phyloP scores from a whole-genome alignment of 2,329 filamentous ascomycete genomes.

The Tolypocladium capitatum region DNA sequence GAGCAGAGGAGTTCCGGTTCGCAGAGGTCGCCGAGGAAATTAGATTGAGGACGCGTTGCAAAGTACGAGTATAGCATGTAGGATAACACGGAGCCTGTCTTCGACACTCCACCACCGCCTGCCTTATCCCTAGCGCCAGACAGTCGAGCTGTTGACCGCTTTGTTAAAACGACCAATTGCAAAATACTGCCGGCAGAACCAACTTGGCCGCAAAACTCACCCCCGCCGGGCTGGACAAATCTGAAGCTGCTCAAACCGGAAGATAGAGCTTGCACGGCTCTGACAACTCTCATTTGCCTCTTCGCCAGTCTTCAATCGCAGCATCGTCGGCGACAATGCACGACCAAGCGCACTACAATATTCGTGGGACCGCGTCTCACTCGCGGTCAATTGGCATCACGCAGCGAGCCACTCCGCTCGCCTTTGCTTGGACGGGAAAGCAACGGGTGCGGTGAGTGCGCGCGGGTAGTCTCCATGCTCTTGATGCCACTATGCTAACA shows the following conservation, averaged over 20 bases:
- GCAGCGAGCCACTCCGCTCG: conserved; percentile 23
- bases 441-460: conserved; percentile 23
- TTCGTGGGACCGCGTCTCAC: conserved; percentile 18
- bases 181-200: not conserved
- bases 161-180: not conserved
- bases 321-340: conserved; percentile 15
- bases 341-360: conserved; percentile 16
- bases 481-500: not conserved
- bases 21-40: no score
- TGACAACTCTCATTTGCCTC: not conserved
- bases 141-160: not conserved
- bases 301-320: not conserved
- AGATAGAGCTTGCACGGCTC: not conserved
- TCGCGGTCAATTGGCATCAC: conserved; percentile 25
- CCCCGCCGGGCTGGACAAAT: not conserved
- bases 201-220: not conserved
- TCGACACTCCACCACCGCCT: not conserved
- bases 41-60: no score
- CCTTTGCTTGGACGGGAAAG: conserved; percentile 25
- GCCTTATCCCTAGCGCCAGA: not conserved
- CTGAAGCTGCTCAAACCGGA: not conserved
- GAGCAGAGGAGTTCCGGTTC: not conserved
- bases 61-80: no score
- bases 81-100: not conserved
- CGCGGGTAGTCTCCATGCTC: not conserved